These are phyloP conservation scores for Xylariaceae sp. DNA, from an alignment of 2,329 filamentous ascomycete species.

Conservation along the genomic window DNA sequence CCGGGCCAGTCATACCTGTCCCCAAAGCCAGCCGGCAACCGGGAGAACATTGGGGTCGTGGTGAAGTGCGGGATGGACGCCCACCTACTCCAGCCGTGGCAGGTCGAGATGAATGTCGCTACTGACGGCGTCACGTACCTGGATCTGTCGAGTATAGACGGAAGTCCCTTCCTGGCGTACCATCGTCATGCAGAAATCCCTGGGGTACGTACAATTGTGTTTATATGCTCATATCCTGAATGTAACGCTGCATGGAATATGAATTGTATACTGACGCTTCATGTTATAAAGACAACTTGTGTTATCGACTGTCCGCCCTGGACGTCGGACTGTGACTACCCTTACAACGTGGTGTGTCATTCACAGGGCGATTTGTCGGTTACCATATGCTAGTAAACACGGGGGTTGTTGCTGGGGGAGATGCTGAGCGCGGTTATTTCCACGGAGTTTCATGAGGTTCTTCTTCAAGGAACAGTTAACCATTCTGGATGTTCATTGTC, in stretches of 20 bases:
- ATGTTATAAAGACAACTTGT: constrained; percentile 5
- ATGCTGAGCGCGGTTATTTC: no score
- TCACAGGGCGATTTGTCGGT: constrained; percentile 6
- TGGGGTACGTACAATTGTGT: constrained; percentile 5
- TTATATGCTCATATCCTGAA: neutral
- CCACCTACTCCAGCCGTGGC: constrained; percentile 14
- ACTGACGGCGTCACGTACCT: constrained; percentile 18
- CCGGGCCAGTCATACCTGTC: constrained; percentile 12
- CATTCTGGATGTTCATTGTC: no score
- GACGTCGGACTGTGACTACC: constrained; percentile 18
- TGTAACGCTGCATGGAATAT: neutral
- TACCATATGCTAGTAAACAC: constrained; percentile 4
- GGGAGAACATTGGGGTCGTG: constrained; percentile 23
- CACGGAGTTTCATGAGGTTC: no score
- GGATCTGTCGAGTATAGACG: constrained; percentile 22
- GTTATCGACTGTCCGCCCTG: constrained; percentile 20
- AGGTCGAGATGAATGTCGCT: constrained; percentile 21
- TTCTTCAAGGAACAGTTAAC: no score
- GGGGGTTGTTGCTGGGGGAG: neutral
- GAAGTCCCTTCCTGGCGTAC: constrained; percentile 19
- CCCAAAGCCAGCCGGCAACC: constrained; percentile 8
- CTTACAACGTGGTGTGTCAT: constrained; percentile 8
- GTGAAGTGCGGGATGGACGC: constrained; percentile 18
- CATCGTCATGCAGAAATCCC: constrained; percentile 20
- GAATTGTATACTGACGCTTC: neutral